Evolutionary conservation across 2,329 filamentous ascomycete species (phyloP), one percentile per base, ranked within the genome.

Genomic region (Fusarium sambucinum): DNA sequence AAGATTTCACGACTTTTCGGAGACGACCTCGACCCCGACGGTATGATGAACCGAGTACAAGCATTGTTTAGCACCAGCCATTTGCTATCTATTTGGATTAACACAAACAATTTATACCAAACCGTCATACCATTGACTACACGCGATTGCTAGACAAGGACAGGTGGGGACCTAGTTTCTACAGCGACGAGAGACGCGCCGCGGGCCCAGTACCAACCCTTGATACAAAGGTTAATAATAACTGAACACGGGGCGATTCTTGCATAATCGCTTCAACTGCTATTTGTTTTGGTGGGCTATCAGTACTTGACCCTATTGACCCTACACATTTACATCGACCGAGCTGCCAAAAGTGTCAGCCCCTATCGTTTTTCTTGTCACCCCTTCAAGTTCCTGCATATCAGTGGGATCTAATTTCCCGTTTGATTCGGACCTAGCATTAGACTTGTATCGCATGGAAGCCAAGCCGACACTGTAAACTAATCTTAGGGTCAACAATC

Each of bases 151-250:
- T 19, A 33, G 19, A 25, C 46, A 37, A 17, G 46, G 30, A 25
- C 21, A 27, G 25, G 46, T 35, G 46, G 30, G 16, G n/a, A 45
- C n/a, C n/a, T n/a, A n/a, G 42, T 59, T 59, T 59, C 54, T 33
- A 57, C 25, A 32, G 57, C 29, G 57, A 59, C 35, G 29, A 51
- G 40, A 55, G 21, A 42, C 14, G n/a, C 35, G 30, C 27, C 23
- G 17, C 41, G 12, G 10, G 10, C 33, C 7, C 8, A 27, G 30
- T 29, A 27, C n/a, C n/a, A 27, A 23, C 8, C 6, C 17, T 19
- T 3, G n/a, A 40, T 50, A 12, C 13, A 50, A 19, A 19, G n/a
- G 23, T 10, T n/a, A n/a, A n/a, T n/a, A n/a, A n/a, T 27, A 8
- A 29, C 23, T 17, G 17, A 35, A 25, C 32, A 23, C 12, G 16